These are phyloP conservation scores for Aspergillus terreus DNA, from an alignment of 2,329 filamentous ascomycete species.

Conservation along the genomic window DNA sequence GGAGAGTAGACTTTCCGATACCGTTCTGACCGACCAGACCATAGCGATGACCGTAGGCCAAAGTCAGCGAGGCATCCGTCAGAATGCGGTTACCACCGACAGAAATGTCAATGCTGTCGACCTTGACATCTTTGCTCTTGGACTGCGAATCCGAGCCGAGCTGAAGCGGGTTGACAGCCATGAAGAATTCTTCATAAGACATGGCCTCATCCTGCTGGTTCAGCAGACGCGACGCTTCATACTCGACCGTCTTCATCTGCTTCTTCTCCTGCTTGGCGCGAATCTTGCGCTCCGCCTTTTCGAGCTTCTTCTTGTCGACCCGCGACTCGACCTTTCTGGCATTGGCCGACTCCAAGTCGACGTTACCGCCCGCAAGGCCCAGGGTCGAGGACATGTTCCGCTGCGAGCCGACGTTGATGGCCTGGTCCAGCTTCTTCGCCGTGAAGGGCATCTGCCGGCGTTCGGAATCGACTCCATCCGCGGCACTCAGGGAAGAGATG, in stretches of 20 bases:
- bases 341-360: constrained; percentile 93
- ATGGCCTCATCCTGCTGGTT: constrained; percentile 77
- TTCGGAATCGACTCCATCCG: constrained; percentile 66
- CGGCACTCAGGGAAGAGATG: constrained; percentile 73
- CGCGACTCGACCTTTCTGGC: constrained; percentile 92
- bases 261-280: constrained; percentile 98
- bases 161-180: constrained; percentile 97
- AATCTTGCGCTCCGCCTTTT: constrained; percentile 97
- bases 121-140: constrained; percentile 98
- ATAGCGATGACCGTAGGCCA: constrained; percentile 90
- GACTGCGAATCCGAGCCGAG: constrained; percentile 65
- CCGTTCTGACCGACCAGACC: constrained; percentile 98
- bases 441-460: constrained; percentile 67
- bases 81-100: constrained; percentile 87
- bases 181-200: constrained; percentile 99
- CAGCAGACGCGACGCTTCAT: constrained; percentile 87
- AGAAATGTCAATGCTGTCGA: constrained; percentile 92
- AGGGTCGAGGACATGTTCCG: constrained; percentile 95
- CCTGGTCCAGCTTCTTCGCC: constrained; percentile 84
- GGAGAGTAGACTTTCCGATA: constrained; percentile 94
- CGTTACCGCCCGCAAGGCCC: constrained; percentile 74
- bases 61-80: constrained; percentile 81
- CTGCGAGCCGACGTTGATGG: constrained; percentile 89
- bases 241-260: constrained; percentile 95
- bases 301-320: constrained; percentile 97